A percentile compares a stretch with the other conserved stretches of the same genome.
phyloP scores from a whole-genome alignment of 306 rosid genomes.

The Clitoria ternatea region DNA sequence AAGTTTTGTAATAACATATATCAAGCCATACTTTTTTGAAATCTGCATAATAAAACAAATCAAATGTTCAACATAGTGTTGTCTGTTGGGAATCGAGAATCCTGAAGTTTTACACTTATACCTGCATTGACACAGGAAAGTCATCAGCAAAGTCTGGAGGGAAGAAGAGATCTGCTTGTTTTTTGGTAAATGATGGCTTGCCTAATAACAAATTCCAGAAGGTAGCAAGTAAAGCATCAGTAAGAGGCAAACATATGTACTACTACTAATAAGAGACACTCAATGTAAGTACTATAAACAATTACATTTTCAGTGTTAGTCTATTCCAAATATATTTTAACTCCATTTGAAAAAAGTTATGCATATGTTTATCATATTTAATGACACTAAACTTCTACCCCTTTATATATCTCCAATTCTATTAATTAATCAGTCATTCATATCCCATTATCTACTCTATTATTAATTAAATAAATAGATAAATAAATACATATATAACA shows the following conservation, averaged over 20 bases:
- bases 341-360: neutral
- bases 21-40: conserved; percentile 59
- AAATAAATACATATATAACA: no score
- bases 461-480: no score
- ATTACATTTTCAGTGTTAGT: neutral
- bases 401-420: no score
- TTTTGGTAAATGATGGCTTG: conserved; percentile 60
- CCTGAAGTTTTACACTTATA: conserved; percentile 27
- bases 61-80: conserved; percentile 17
- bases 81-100: conserved; percentile 23
- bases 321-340: neutral
- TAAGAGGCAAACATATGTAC: no score
- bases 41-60: conserved; percentile 31
- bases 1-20: conserved; percentile 64
- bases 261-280: neutral
- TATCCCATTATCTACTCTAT: neutral
- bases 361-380: no score
- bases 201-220: conserved; percentile 33
- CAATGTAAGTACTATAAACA: neutral
- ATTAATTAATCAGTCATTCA: no score
- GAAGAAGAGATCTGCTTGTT: conserved; percentile 65
- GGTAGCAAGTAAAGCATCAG: neutral
- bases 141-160: conserved; percentile 68
- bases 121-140: conserved; percentile 82
- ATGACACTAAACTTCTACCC: no score